Conservation (phyloP, 345 rosid genomes). For the Salix udensis region DNA sequence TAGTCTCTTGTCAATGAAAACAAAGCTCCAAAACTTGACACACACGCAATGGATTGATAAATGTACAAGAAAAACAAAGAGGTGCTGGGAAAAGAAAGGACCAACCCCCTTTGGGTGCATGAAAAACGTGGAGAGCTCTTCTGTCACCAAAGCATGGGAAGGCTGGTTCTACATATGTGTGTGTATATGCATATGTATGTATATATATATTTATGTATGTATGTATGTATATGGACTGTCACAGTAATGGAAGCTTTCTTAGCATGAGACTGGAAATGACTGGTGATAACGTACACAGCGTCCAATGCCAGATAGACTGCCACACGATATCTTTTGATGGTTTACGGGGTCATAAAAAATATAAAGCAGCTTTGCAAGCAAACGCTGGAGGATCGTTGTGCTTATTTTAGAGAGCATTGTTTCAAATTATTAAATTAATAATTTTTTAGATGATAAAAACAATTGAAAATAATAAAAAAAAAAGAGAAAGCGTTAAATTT, state of each 20-base stretch:
- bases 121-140: too few species aligned
- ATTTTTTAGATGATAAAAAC: too few species aligned
- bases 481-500: too few species aligned
- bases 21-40: too few species aligned
- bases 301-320: conserved; percentile 32
- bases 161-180: background rate
- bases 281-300: conserved; percentile 18
- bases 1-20: background rate
- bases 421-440: too few species aligned
- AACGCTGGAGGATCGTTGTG: background rate
- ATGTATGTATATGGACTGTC: background rate
- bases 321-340: conserved; percentile 28
- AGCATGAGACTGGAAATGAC: conserved; percentile 19
- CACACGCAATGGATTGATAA: background rate
- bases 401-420: too few species aligned
- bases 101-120: background rate
- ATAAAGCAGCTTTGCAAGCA: conserved; percentile 15
- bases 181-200: background rate
- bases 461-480: too few species aligned
- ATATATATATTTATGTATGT: background rate
- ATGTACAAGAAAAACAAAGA: background rate
- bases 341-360: conserved; percentile 3
- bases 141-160: too few species aligned
- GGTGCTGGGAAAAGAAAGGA: background rate
- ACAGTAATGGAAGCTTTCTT: background rate